These are phyloP conservation scores for Nakazawaea laoshanensis DNA, from an alignment of 805 yeast species.

Conservation along the genomic window DNA sequence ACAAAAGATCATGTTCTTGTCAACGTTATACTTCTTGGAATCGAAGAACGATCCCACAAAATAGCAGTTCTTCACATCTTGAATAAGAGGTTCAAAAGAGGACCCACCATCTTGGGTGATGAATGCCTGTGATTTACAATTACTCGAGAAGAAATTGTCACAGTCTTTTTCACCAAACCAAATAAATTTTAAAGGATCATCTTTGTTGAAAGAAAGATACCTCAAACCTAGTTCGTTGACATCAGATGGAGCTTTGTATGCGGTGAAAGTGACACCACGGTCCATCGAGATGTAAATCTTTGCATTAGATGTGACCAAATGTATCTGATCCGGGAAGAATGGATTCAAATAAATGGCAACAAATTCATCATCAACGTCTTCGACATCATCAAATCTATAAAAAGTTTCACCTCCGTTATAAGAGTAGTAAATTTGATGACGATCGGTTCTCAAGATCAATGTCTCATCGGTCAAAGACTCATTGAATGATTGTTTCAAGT, in stretches of 20 bases:
- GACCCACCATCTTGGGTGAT: constrained; percentile 63
- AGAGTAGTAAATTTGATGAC: constrained; percentile 51
- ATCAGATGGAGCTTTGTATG: constrained; percentile 40
- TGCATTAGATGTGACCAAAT: constrained; percentile 40
- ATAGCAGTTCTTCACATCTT: constrained; percentile 52
- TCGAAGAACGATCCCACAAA: constrained; percentile 54
- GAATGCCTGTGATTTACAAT: constrained; percentile 53
- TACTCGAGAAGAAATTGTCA: constrained; percentile 26
- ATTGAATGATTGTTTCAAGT: constrained; percentile 41
- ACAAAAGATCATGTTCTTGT: constrained; percentile 57
- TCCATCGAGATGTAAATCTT: constrained; percentile 53
- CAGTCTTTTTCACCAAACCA: constrained; percentile 63
- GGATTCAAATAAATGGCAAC: constrained; percentile 55
- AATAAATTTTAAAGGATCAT: constrained; percentile 48
- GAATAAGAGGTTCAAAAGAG: constrained; percentile 45
- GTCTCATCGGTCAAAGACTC: constrained; percentile 47
- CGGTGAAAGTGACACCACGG: constrained; percentile 53
- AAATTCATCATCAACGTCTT: constrained; percentile 29
- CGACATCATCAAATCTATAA: constrained; percentile 21
- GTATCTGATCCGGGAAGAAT: constrained; percentile 45
- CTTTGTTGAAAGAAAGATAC: constrained; percentile 56
- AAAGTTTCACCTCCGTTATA: constrained; percentile 59
- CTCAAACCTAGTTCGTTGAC: constrained; percentile 27
- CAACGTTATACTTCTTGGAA: constrained; percentile 15
- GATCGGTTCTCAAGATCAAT: constrained; percentile 48